These are phyloP conservation scores for Fusarium proliferatum DNA, from an alignment of 2,329 filamentous ascomycete species.

Conservation along the genomic window DNA sequence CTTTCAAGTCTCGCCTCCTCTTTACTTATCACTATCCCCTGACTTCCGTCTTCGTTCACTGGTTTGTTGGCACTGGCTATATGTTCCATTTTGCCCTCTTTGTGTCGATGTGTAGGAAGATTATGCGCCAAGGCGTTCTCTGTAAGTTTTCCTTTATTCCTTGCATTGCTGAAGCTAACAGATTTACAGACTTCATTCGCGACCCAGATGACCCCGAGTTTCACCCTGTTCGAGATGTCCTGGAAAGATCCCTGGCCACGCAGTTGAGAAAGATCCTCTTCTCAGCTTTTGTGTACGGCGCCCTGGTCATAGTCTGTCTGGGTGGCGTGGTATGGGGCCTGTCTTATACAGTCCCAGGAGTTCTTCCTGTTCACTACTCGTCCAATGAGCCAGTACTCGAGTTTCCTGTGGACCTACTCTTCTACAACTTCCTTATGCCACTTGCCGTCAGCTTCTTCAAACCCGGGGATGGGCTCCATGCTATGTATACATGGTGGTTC, in stretches of 20 bases:
- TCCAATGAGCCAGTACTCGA: constrained; percentile 92
- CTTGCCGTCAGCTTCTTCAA: constrained; percentile 85
- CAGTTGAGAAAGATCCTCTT: constrained; percentile 97
- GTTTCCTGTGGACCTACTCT: constrained; percentile 92
- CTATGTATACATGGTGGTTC: constrained; percentile 97
- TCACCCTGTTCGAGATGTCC: constrained; percentile 94
- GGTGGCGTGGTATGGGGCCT: constrained; percentile 97
- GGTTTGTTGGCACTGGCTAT: constrained; percentile 98
- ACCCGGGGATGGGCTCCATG: constrained; percentile 84
- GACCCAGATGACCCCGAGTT: constrained; percentile 99
- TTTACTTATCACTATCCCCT: constrained; percentile 85
- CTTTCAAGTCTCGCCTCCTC: constrained; percentile 77
- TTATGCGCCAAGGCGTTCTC: constrained; percentile 92
- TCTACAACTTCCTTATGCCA: constrained; percentile 97
- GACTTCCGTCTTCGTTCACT: constrained; percentile 95
- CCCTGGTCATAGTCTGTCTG: constrained; percentile 89
- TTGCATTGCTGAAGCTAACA: constrained; percentile 17
- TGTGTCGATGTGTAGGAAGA: constrained; percentile 98
- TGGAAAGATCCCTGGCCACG: constrained; percentile 91
- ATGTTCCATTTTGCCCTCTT: constrained; percentile 99
- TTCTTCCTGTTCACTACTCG: constrained; percentile 93
- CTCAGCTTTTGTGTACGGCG: constrained; percentile 94
- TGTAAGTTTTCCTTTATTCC: constrained; percentile 68
- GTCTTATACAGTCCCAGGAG: constrained; percentile 70
- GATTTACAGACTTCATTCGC: constrained; percentile 82